Conservation (phyloP, 2,329 filamentous ascomycete genomes). For the Tolypocladium nubicola region DNA sequence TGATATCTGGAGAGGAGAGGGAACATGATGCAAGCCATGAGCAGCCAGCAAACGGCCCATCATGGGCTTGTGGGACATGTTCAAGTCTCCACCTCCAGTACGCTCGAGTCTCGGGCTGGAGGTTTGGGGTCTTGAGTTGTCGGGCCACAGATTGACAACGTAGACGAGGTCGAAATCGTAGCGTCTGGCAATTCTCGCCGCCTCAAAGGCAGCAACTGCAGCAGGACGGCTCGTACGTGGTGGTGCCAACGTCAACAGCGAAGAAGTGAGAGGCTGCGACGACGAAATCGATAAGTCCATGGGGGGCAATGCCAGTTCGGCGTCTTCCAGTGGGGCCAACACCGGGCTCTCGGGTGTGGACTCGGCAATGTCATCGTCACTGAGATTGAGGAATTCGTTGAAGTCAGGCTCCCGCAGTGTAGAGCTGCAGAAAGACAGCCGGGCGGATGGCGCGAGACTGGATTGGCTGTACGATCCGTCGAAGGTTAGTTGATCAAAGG, state of each 20-base stretch:
- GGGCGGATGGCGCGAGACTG: constrained; percentile 17
- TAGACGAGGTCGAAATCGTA: constrained; percentile 50
- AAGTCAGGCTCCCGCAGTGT: constrained; percentile 40
- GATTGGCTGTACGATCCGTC: constrained; percentile 18
- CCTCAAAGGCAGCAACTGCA: constrained; percentile 40
- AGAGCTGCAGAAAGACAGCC: constrained; percentile 17
- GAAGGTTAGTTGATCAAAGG: constrained; percentile 13
- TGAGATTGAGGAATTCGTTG: constrained; percentile 42
- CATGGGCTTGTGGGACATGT: constrained; percentile 15
- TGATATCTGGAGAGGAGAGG: constrained; percentile 41
- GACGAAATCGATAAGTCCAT: constrained; percentile 13
- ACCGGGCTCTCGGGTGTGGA: constrained; percentile 12
- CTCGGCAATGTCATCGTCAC: constrained; percentile 49
- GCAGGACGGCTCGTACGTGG: constrained; percentile 32
- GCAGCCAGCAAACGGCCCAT: constrained; percentile 43
- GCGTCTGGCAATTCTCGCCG: constrained; percentile 42
- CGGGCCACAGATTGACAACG: constrained; percentile 47
- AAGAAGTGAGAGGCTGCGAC: constrained; percentile 13
- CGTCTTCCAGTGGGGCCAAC: constrained; percentile 3
- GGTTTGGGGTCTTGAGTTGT: constrained; percentile 7
- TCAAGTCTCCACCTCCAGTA: constrained; percentile 4
- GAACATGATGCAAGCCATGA: constrained; percentile 40
- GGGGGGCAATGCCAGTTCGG: constrained; percentile 7
- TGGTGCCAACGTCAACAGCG: constrained; percentile 33
- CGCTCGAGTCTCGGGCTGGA: constrained; percentile 3